A percentile compares a stretch with the other conserved stretches of the same genome.
Conservation (phyloP, 495 filamentous ascomycete genomes). For the Cercophora newfieldiana region DNA sequence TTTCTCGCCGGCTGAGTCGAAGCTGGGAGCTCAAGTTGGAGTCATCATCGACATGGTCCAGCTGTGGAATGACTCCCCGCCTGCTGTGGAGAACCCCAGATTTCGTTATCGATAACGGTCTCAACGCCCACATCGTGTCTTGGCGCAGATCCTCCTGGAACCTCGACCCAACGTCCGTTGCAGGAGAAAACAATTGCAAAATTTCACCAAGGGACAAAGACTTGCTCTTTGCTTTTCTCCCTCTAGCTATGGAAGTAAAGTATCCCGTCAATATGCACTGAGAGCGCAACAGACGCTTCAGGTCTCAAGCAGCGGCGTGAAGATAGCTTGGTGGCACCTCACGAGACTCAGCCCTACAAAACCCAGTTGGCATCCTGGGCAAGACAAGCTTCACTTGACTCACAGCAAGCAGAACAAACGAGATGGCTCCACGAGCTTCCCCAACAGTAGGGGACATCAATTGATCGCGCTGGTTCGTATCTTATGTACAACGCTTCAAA, state of each 20-base stretch:
- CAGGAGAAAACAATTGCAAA: neutral
- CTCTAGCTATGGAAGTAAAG: too few species aligned
- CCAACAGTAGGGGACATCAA: neutral
- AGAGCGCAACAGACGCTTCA: too few species aligned
- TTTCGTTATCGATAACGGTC: constrained; percentile 1
- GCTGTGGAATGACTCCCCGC: neutral
- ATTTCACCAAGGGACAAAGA: neutral
- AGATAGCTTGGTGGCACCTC: too few species aligned
- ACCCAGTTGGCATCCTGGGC: neutral
- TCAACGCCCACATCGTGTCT: neutral
- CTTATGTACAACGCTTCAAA: neutral
- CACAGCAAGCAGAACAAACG: neutral
- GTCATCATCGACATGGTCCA: constrained; percentile 1
- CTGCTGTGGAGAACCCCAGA: neutral
- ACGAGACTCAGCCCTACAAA: neutral
- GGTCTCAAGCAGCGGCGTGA: too few species aligned
- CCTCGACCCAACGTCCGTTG: neutral
- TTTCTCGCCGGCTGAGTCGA: constrained; percentile 37
- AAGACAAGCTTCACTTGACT: neutral
- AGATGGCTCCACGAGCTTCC: neutral
- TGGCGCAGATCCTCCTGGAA: neutral
- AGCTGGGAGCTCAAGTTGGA: constrained; percentile 13
- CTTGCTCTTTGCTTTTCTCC: too few species aligned
- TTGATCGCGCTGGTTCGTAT: neutral
- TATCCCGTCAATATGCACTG: too few species aligned